Conservation (phyloP, 225 moss, liverwort and hornwort genomes). For the Lunularia cruciata region DNA sequence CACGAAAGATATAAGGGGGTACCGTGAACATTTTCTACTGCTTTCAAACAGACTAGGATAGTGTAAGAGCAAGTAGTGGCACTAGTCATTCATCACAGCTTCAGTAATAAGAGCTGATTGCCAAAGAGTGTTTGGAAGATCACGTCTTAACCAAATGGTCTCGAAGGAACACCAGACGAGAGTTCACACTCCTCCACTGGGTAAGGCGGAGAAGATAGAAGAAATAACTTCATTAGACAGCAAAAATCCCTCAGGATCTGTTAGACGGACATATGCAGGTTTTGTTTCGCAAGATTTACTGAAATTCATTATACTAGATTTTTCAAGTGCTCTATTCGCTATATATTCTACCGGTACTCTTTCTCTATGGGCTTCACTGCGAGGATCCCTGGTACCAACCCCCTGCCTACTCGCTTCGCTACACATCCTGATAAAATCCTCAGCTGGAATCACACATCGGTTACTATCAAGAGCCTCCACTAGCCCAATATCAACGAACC, state of each 20-base stretch:
- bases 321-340: background rate
- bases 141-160: too few relatives aligned
- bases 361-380: background rate
- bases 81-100: background rate
- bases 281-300: background rate
- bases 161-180: too few relatives aligned
- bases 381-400: background rate
- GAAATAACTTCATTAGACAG: constrained; percentile 96
- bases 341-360: constrained; percentile 2
- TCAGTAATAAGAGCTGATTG: background rate
- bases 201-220: constrained; percentile 85
- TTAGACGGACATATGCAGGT: constrained; percentile 56
- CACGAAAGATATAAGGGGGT: background rate
- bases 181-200: constrained; percentile 45
- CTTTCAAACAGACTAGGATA: background rate
- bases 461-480: constrained; percentile 49
- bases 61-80: background rate
- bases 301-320: background rate
- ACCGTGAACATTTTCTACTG: background rate
- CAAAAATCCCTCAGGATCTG: constrained; percentile 81
- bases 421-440: constrained; percentile 9
- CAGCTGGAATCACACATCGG: constrained; percentile 31
- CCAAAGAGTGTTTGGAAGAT: background rate
- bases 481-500: constrained; percentile 60
- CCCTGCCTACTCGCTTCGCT: constrained; percentile 1